phyloP scores from a whole-genome alignment of 306 rosid genomes.

The Corylus heterophylla region DNA sequence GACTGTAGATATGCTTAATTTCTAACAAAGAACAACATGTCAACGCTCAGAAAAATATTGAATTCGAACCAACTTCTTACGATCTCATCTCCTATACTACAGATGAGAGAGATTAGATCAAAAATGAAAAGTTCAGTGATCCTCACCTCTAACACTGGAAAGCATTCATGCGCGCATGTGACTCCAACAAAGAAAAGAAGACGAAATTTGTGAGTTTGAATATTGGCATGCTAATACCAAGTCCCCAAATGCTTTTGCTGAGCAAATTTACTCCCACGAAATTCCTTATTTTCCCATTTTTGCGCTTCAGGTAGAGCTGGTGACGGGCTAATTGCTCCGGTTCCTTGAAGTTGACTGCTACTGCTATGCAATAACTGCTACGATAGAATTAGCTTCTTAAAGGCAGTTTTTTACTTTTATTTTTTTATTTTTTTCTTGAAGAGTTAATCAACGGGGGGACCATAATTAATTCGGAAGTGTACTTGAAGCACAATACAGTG shows the following conservation, averaged over 20 bases:
- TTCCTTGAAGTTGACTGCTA: not conserved
- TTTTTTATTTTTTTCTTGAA: not conserved
- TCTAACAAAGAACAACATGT: not conserved
- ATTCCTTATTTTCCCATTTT: not conserved
- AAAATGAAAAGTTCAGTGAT: not conserved
- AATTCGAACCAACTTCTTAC: slow-evolving; percentile 11
- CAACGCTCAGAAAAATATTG: not conserved
- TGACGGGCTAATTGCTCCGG: not conserved
- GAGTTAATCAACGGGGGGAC: not conserved
- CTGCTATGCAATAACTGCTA: not conserved
- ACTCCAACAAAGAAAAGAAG: not conserved
- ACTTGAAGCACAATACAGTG: not conserved
- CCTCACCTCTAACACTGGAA: not conserved
- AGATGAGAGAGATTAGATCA: not conserved
- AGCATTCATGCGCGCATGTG: not conserved
- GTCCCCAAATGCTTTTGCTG: too few species aligned
- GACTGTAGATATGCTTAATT: too few species aligned
- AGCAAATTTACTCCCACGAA: too few species aligned
- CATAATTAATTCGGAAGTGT: not conserved
- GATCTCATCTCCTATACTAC: not conserved
- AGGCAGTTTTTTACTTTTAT: not conserved
- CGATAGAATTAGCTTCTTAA: not conserved
- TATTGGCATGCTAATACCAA: too few species aligned
- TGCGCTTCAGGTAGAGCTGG: not conserved
- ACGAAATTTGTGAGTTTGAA: not conserved